Base-by-base conservation (phyloP, 1,139 yeast genomes). In the Candida pseudoviswanathii region DNA sequence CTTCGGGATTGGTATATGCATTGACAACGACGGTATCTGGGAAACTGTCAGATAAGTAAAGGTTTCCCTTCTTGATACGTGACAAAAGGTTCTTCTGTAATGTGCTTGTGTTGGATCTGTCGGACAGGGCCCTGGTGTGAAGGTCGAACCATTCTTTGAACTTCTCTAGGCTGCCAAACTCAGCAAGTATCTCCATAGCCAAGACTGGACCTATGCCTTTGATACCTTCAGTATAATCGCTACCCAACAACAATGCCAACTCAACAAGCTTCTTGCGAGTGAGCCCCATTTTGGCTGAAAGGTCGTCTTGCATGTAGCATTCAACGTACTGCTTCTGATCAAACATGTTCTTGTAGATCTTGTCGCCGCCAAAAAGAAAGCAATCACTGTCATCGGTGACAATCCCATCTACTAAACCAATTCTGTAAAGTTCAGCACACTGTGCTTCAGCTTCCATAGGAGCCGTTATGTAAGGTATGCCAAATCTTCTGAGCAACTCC, bases 361-460 rank as follows among this genome's bases (percentile, higher is more conserved):
- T 77, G 49, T 84, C 84, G 1, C 97, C 97, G 0, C 98, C 99
- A 72, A 95, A 95, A 41, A 95, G 68, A 59, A 95, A 94, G 47
- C 96, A 91, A 78, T 95, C 99, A 58, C 97, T 89, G 73, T 95
- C 99, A 65, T 95, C 99, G 0, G 99, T 95, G 21, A 95, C 86
- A 22, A 94, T 88, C 0, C 99, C 99, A 66, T 95, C 99, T 2
- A 94, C 97, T 25, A 94, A 73, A 0, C 81, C 81, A 16, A 90
- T 65, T 26, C 68, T 66, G 45, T 82, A 67, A 8, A 94, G 69
- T 56, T 85, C 89, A 0, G 97, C 97, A 68, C 99, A 94, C 62
- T 94, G 99, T 0, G 98, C 97, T 70, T 94, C 99, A 1, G 99
- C 99, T 67, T 94, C 99, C 90, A 89, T 90, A 0, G 98, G 98